A percentile compares a stretch with the other conserved stretches of the same genome.
These are phyloP conservation scores for Ilex paraguariensis DNA, from an alignment of 305 asterid species.

Conservation along the genomic window DNA sequence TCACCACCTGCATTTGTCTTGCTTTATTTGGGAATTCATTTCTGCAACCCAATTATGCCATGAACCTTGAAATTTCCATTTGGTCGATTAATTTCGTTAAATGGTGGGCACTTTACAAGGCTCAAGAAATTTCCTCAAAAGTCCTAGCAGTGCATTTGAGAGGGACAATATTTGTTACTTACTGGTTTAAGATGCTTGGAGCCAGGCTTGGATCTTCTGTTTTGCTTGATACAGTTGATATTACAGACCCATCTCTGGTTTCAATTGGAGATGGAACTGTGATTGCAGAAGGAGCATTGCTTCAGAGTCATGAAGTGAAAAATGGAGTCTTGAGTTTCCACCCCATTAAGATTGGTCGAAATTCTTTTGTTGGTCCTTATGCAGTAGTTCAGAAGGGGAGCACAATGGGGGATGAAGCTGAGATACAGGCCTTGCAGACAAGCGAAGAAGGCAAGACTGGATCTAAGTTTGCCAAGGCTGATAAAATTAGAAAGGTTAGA, in stretches of 20 bases:
- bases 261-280: slow-evolving; percentile 58
- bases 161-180: slow-evolving; percentile 61
- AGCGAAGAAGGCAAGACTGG: slow-evolving; percentile 29
- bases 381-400: slow-evolving; percentile 63
- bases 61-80: slow-evolving; percentile 44
- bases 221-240: slow-evolving; percentile 56
- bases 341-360: slow-evolving; percentile 54
- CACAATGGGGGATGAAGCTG: slow-evolving; percentile 38
- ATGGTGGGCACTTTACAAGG: slow-evolving; percentile 85
- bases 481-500: slow-evolving; percentile 20
- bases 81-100: slow-evolving; percentile 64
- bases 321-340: slow-evolving; percentile 49
- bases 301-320: slow-evolving; percentile 67
- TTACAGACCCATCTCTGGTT: slow-evolving; percentile 72
- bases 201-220: slow-evolving; percentile 69
- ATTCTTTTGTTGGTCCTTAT: slow-evolving; percentile 53
- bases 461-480: slow-evolving; percentile 31
- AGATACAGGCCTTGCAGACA: slow-evolving; percentile 47
- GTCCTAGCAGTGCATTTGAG: slow-evolving; percentile 74
- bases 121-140: slow-evolving; percentile 66
- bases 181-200: slow-evolving; percentile 74
- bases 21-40: slow-evolving; percentile 58
- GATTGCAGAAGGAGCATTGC: slow-evolving; percentile 59
- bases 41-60: slow-evolving; percentile 68
- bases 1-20: slow-evolving; percentile 48